phyloP scores from a whole-genome alignment of 2,329 filamentous ascomycete species.

The Chaetomium sp. region DNA sequence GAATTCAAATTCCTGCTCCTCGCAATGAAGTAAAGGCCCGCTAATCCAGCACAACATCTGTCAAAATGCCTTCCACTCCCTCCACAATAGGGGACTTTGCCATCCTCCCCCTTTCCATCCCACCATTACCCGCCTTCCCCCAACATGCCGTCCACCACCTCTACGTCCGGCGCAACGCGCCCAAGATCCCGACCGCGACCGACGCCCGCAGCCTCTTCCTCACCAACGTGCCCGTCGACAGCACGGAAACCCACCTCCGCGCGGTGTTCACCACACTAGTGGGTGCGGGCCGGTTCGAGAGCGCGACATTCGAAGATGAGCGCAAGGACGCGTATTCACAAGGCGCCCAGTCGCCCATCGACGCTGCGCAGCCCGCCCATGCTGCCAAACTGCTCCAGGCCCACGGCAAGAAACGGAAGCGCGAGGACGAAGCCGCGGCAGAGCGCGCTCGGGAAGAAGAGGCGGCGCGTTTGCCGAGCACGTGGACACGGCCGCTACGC shows the following conservation, averaged over 20 bases:
- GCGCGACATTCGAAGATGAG: conserved; percentile 65
- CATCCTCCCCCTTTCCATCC: conserved; percentile 62
- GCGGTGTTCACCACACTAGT: conserved; percentile 68
- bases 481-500: conserved; percentile 67
- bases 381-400: conserved; percentile 33
- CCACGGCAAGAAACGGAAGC: conserved; percentile 47
- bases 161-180: conserved; percentile 77
- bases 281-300: conserved; percentile 71
- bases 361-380: conserved; percentile 39
- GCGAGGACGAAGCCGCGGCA: conserved; percentile 52
- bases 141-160: conserved; percentile 67
- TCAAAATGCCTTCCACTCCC: conserved; percentile 32
- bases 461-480: conserved; percentile 57
- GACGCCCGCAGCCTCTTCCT: conserved; percentile 78
- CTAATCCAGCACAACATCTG: conserved; percentile 24
- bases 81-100: conserved; percentile 56
- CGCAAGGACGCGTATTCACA: conserved; percentile 31
- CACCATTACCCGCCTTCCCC: conserved; percentile 56
- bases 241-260: conserved; percentile 70
- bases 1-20: not conserved
- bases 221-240: conserved; percentile 83
- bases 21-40: not conserved
- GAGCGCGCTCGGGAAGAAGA: conserved; percentile 51
- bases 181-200: conserved; percentile 66
- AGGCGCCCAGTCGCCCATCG: conserved; percentile 19